A percentile compares a stretch with the other conserved stretches of the same genome.
Conservation (phyloP, 202 grass and related monocot genomes). For the Digitaria exilis region DNA sequence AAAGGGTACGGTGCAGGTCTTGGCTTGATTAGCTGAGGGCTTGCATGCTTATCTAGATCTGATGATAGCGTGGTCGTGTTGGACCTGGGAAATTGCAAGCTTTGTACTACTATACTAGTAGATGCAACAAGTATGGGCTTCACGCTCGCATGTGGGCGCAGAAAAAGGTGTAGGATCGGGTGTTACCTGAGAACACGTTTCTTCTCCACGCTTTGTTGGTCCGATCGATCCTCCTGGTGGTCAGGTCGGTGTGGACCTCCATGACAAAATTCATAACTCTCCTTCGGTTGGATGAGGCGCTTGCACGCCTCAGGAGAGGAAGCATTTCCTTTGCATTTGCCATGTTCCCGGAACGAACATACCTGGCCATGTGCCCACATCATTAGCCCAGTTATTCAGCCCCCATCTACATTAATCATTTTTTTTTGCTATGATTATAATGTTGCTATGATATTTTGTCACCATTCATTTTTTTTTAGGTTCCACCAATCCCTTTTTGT, state of each 20-base stretch:
- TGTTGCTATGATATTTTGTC: no score
- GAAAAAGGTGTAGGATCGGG: neutral
- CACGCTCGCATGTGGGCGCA: constrained; percentile 25
- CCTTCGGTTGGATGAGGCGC: constrained; percentile 15
- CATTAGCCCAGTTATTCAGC: neutral
- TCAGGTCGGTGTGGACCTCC: neutral
- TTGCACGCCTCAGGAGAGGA: constrained; percentile 4
- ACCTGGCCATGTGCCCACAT: neutral
- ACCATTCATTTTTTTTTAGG: no score
- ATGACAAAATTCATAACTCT: neutral
- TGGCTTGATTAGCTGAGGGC: neutral
- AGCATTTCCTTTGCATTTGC: neutral
- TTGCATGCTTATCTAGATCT: neutral
- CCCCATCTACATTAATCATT: neutral
- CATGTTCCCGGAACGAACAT: neutral
- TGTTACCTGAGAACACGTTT: neutral
- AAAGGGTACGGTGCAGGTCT: no score
- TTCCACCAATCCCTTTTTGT: neutral
- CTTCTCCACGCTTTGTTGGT: neutral
- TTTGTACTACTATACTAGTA: no score
- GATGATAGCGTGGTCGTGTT: constrained; percentile 26
- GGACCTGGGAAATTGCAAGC: neutral
- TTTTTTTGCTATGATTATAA: no score
- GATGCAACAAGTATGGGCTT: constrained; percentile 7
- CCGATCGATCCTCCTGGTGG: neutral